These are phyloP conservation scores for Pisolithus sp. DNA, from an alignment of 768 basidiomycete genomes.

Conservation along the genomic window DNA sequence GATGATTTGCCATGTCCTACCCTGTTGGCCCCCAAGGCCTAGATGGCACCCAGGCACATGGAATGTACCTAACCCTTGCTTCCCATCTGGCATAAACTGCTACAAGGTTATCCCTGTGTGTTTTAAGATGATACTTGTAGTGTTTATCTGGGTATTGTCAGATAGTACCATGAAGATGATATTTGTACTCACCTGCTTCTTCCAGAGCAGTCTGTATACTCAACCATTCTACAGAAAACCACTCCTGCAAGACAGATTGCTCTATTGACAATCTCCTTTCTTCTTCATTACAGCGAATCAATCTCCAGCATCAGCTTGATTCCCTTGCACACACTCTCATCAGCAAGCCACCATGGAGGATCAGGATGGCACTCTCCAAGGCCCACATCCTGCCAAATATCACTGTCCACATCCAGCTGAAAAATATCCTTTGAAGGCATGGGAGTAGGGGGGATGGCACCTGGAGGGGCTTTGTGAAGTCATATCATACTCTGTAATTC, in stretches of 20 bases:
- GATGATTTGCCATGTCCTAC: background rate
- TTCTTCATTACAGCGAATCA: slow-evolving; percentile 23
- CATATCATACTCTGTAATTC: slow-evolving; percentile 16
- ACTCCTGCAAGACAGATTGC: too few relatives aligned
- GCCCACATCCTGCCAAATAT: slow-evolving; percentile 30
- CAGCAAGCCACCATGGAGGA: slow-evolving; percentile 11
- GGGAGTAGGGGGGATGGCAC: slow-evolving; percentile 16
- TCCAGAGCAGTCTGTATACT: background rate
- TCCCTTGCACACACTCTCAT: slow-evolving; percentile 9
- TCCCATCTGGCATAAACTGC: too few relatives aligned
- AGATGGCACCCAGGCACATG: background rate
- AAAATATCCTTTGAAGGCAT: slow-evolving; percentile 22
- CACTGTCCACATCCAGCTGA: slow-evolving; percentile 28
- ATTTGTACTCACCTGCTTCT: background rate
- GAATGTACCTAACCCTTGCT: too few relatives aligned
- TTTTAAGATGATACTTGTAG: too few relatives aligned
- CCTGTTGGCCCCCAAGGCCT: background rate
- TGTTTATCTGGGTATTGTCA: background rate
- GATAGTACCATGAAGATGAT: background rate
- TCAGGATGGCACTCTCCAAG: slow-evolving; percentile 7
- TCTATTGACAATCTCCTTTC: background rate
- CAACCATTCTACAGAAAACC: too few relatives aligned
- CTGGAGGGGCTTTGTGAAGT: slow-evolving; percentile 15
- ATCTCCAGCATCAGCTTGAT: slow-evolving; percentile 11
- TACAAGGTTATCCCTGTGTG: too few relatives aligned